These are phyloP conservation scores for Syzygium aqueum DNA, from an alignment of 345 rosid genomes.

Conservation along the genomic window DNA sequence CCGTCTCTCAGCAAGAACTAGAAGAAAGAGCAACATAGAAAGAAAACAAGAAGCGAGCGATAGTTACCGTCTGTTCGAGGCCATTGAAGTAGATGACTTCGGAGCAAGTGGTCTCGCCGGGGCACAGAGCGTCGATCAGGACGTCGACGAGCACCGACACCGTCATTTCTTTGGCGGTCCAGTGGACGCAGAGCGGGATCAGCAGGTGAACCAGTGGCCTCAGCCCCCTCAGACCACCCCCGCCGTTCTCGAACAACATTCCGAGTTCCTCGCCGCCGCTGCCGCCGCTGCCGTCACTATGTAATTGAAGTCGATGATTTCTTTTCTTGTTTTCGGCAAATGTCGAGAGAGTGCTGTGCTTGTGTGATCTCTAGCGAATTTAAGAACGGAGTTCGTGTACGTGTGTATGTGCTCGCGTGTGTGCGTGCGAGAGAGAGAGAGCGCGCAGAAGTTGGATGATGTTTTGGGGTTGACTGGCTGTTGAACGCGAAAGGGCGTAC, in stretches of 20 bases:
- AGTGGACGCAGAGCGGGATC: slow-evolving; percentile 35
- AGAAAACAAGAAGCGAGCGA: not conserved
- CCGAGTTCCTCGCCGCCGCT: not conserved
- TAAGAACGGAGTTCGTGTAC: not conserved
- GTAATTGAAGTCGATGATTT: not conserved
- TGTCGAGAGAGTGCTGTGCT: not conserved
- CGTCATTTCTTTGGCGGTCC: slow-evolving; percentile 51
- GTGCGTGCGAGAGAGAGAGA: not conserved
- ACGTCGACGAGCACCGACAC: slow-evolving; percentile 52
- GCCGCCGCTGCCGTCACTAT: not conserved
- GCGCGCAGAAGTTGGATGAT: not conserved
- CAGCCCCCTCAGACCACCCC: slow-evolving; percentile 19
- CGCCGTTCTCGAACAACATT: not conserved
- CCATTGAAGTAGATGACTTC: slow-evolving; percentile 46
- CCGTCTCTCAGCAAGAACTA: not conserved
- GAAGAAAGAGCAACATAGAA: not conserved
- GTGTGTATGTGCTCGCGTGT: too few species aligned
- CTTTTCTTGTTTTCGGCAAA: not conserved
- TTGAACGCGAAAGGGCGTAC: not conserved
- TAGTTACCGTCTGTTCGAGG: slow-evolving; percentile 37
- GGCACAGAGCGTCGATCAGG: slow-evolving; percentile 35
- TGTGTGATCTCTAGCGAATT: not conserved
- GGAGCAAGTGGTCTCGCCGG: slow-evolving; percentile 32
- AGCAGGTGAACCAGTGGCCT: slow-evolving; percentile 38
- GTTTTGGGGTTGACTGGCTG: not conserved